A percentile compares a stretch with the other conserved stretches of the same genome.
Evolutionary conservation across 1,139 yeast species (phyloP).

Genomic region (Kodamaea plutei): DNA sequence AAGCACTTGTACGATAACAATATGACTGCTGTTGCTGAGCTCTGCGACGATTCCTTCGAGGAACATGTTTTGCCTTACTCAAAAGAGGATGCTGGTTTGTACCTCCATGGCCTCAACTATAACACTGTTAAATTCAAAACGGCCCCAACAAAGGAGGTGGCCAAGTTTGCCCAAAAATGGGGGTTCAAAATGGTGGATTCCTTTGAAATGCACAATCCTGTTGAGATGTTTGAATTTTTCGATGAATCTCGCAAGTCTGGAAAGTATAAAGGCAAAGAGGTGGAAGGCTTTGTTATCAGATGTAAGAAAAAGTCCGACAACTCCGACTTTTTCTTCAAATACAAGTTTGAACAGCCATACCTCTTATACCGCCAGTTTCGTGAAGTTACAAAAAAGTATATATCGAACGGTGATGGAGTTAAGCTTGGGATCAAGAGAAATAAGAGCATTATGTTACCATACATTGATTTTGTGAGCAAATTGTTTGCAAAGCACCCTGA

Average conservation of each 20-base stretch:
- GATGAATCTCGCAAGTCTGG: slow-evolving; percentile 64
- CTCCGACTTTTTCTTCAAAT: slow-evolving; percentile 85
- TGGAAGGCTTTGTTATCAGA: slow-evolving; percentile 92
- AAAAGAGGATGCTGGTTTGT: slow-evolving; percentile 68
- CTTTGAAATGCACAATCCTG: slow-evolving; percentile 33
- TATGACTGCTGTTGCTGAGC: slow-evolving; percentile 85
- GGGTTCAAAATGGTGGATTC: slow-evolving; percentile 64
- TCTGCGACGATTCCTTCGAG: slow-evolving; percentile 90
- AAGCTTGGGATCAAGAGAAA: slow-evolving; percentile 47
- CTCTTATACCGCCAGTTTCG: slow-evolving; percentile 86
- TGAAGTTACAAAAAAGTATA: slow-evolving; percentile 68
- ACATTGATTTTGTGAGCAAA: slow-evolving; percentile 62
- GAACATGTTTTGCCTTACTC: slow-evolving; percentile 86
- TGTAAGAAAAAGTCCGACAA: slow-evolving; percentile 28
- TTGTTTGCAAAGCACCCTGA: slow-evolving; percentile 45
- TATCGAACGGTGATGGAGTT: slow-evolving; percentile 23
- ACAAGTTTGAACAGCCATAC: slow-evolving; percentile 93
- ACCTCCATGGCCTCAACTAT: slow-evolving; percentile 80
- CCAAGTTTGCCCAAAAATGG: slow-evolving; percentile 58
- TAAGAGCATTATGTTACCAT: slow-evolving; percentile 57
- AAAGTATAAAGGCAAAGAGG: slow-evolving; percentile 62
- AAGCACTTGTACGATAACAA: slow-evolving; percentile 44
- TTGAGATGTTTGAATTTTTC: slow-evolving; percentile 47
- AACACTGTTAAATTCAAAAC: slow-evolving; percentile 67
- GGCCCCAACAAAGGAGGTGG: slow-evolving; percentile 56